Evolutionary conservation across 192 early-diverging fungal genomes (phyloP).

Genomic region (Coemansia guatemalensis): DNA sequence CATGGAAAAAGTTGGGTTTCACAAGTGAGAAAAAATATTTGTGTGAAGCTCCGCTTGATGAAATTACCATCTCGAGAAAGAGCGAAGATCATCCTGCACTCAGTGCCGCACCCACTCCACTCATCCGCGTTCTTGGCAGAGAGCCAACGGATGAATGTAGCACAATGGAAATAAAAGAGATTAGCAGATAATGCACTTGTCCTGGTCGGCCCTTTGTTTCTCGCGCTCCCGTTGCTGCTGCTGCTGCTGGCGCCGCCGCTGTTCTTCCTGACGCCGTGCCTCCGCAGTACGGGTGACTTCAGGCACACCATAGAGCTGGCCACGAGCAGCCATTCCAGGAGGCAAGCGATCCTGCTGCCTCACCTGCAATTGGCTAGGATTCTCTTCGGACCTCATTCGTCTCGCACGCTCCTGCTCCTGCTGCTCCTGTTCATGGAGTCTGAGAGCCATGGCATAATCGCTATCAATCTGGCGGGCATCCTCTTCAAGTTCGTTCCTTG

Average conservation of each 20-base stretch:
- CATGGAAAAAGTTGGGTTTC: background rate
- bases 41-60: background rate
- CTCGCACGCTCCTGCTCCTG: slow-evolving; percentile 14
- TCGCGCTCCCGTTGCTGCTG: background rate
- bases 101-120: too few species aligned
- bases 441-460: slow-evolving; percentile 52
- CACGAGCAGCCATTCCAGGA: slow-evolving; percentile 26
- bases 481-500: background rate
- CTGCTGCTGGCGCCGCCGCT: slow-evolving; percentile 8
- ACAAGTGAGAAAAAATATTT: slow-evolving; percentile 12
- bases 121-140: background rate
- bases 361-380: slow-evolving; percentile 18
- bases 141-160: background rate
- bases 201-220: slow-evolving; percentile 1
- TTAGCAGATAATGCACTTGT: slow-evolving; percentile 21
- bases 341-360: slow-evolving; percentile 39
- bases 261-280: background rate
- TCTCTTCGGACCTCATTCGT: slow-evolving; percentile 14
- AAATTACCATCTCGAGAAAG: background rate
- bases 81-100: background rate
- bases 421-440: slow-evolving; percentile 48
- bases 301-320: slow-evolving; percentile 40
- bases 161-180: background rate
- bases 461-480: slow-evolving; percentile 36
- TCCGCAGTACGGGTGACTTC: slow-evolving; percentile 12